Percentiles rank a stretch among this genome's conserved stretches.
Evolutionary conservation across 2,329 filamentous ascomycete species (phyloP).

Genomic region (Botryotinia calthae): DNA sequence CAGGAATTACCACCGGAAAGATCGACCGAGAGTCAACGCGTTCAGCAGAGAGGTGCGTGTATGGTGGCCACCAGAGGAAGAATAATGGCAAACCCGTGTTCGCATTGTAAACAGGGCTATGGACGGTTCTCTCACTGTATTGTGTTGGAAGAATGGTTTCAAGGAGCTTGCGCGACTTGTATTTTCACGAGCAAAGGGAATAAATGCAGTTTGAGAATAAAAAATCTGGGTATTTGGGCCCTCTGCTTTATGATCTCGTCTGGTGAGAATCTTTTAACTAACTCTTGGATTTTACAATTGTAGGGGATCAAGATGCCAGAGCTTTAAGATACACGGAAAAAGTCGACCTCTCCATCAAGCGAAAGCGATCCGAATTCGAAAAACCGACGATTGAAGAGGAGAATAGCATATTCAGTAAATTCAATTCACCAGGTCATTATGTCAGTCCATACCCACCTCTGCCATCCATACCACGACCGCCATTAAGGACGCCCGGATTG

Average conservation of each 20-base stretch:
- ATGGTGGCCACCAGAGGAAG: constrained; percentile 30
- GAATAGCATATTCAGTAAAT: constrained; percentile 10
- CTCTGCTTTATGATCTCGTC: neutral
- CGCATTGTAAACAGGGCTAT: constrained; percentile 30
- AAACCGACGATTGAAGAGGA: neutral
- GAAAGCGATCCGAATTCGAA: constrained; percentile 15
- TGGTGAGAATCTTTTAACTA: neutral
- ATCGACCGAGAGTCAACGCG: constrained; percentile 29
- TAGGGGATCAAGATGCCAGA: constrained; percentile 31
- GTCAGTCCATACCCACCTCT: constrained; percentile 23
- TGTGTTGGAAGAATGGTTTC: constrained; percentile 32
- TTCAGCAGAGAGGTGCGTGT: constrained; percentile 31
- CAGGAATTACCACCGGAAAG: constrained; percentile 31
- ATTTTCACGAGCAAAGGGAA: constrained; percentile 34
- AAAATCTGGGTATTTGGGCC: constrained; percentile 26
- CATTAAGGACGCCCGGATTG: neutral
- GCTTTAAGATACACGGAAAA: constrained; percentile 27
- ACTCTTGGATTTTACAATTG: neutral
- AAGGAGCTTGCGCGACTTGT: constrained; percentile 34
- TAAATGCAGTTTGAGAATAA: constrained; percentile 31
- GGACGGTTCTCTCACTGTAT: constrained; percentile 33
- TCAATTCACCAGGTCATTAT: constrained; percentile 18
- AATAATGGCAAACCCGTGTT: constrained; percentile 25
- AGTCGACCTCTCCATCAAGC: constrained; percentile 11
- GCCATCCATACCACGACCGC: constrained; percentile 18